Base-by-base conservation (phyloP, 257 asterid species). In the Jaltomata sinuosa region DNA sequence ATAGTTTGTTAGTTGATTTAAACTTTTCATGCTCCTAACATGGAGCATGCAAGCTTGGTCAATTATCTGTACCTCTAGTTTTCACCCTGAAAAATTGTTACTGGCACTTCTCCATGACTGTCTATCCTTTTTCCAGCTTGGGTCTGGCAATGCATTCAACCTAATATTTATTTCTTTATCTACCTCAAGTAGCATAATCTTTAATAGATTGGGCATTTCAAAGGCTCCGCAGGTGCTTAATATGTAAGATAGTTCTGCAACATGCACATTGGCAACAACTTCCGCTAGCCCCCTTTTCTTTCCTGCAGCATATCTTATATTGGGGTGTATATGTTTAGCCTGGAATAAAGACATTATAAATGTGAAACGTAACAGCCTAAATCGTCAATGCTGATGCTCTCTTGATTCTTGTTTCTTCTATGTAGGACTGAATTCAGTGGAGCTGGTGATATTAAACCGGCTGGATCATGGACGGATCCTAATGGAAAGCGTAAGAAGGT, bases 381-480 rank as follows among this genome's bases (percentile, higher is more conserved):
- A 9, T 77, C 29, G 42, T 77, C 82, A 16, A 83, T 29, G 52
- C 89, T 90, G 84, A 90, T 84, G 40, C 85, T 11, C 79, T 77
- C 57, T 80, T 69, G 61, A 81, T 88, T 90, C 86, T 85, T 88
- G 64, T 89, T 88, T 49, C 64, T 42, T 84, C 27, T 85, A 34
- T 55, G 71, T 83, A 95, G 98, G 93, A 85, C 83, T 85, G 88
- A 83, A 84, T 50, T 79, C 68, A 80, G 68, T 74, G 87, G 90
- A 86, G 90, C 78, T 85, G 92, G 86, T 53, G 89, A 87, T 59
- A 11, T 83, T 32, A 90, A 83, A 80, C 76, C 68, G 59, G 84
- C 90, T 76, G 91, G 91, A 80, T 85, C 93, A 71, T 89, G 91
- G 93, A 92, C 94, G 57, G 95, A 84, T 83, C 94, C 90, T 71